phyloP scores from a whole-genome alignment of 2,329 filamentous ascomycete genomes.

The Colletotrichum simmondsii region DNA sequence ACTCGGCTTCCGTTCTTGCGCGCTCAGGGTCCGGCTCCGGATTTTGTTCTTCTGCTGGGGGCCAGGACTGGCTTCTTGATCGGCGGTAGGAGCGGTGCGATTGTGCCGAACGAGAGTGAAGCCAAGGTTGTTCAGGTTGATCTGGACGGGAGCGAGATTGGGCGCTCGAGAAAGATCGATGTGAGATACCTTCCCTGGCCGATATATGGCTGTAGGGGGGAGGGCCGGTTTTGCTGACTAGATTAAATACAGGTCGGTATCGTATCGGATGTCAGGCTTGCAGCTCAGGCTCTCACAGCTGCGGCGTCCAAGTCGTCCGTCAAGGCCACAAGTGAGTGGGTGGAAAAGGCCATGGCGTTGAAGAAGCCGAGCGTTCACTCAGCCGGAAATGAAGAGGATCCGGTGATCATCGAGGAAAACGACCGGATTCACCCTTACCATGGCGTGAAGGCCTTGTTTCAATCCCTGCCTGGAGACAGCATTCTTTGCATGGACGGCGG shows the following conservation, averaged over 20 bases:
- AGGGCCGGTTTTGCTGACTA: neutral
- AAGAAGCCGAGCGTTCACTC: neutral
- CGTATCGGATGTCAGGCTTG: slow-evolving; percentile 7
- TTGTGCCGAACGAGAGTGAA: slow-evolving; percentile 10
- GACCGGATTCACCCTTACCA: slow-evolving; percentile 15
- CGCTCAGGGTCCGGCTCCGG: neutral
- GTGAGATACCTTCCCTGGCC: neutral
- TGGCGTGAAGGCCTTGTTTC: neutral
- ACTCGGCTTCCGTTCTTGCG: slow-evolving; percentile 6
- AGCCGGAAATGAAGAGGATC: neutral
- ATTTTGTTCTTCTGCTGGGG: slow-evolving; percentile 18
- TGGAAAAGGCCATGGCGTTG: neutral
- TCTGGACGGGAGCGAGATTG: slow-evolving; percentile 14
- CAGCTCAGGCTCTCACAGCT: neutral
- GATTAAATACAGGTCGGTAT: neutral
- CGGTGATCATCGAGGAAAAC: neutral
- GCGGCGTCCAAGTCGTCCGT: neutral
- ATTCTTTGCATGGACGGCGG: slow-evolving; percentile 15
- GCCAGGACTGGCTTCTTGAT: slow-evolving; percentile 15
- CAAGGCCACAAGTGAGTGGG: neutral
- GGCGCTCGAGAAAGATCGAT: slow-evolving; percentile 12
- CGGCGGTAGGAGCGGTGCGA: slow-evolving; percentile 4
- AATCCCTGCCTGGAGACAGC: slow-evolving; percentile 4
- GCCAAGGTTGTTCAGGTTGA: slow-evolving; percentile 19
- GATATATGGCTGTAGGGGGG: neutral